Evolutionary conservation across 2,329 filamentous ascomycete species (phyloP), one percentile per base, ranked within the genome.

Genomic region (Dryadomyces quercus-mongolicae): DNA sequence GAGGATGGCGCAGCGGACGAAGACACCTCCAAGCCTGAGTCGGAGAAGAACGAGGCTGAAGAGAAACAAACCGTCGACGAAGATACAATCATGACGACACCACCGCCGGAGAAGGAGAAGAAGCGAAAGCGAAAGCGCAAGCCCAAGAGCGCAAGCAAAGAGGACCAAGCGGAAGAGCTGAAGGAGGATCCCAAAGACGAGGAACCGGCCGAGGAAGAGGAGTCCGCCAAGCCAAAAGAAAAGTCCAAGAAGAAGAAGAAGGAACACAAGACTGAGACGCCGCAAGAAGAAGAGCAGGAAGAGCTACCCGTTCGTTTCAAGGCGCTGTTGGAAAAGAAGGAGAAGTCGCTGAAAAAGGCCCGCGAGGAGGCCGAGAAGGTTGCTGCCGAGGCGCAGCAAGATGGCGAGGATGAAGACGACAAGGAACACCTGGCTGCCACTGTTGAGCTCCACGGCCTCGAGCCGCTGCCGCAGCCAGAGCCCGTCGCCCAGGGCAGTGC

Each of bases 381-480:
- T 4, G 61, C 63, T 16, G 20, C 12, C 5, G 49, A 49, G 13
- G 22, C 36, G 44, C n/a, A 40, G 31, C 31, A 12, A 25, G 9
- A 44, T 42, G 31, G 9, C 36, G 20, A 31, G 38, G 31, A 49
- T 2, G 42, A 50, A 15, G 13, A 10, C 8, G 34, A 51, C 6
- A 34, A 45, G 1, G 42, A 34, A 2, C 45, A 13, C 10, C 10
- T 8, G 4, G 36, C 40, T 7, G 46, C 40, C 9, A 48, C 57
- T 3, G 42, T 40, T 13, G 75, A 80, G 62, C 65, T 83, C 3
- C 83, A 90, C 65, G 88, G 88, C 21, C 74, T 97, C 1, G 82
- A 86, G 54, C 90, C 89, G 7, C 73, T 95, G 20, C 90, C 90
- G 8, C 90, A 95, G 61, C 90, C 88, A 13, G 77, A 78, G 36